A percentile compares a stretch with the other conserved stretches of the same genome.
phyloP scores from a whole-genome alignment of 1,284 basidiomycete genomes.

The Tilletiaria anomala region DNA sequence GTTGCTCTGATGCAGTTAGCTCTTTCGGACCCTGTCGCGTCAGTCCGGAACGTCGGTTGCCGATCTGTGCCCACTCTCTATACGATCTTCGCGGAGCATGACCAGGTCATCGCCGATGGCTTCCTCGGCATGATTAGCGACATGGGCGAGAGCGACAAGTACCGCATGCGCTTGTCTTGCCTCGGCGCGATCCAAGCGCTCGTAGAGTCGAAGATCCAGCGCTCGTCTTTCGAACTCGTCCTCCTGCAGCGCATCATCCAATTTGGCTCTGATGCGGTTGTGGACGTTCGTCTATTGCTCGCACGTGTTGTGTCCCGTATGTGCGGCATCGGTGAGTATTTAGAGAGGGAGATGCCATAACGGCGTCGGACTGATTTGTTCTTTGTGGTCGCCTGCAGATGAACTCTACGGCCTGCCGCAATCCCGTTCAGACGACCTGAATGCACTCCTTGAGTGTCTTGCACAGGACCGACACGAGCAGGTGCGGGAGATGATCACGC shows the following conservation, averaged over 20 bases:
- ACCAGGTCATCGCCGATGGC: conserved; percentile 23
- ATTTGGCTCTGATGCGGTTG: conserved; percentile 56
- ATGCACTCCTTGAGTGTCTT: conserved; percentile 20
- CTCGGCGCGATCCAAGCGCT: conserved; percentile 22
- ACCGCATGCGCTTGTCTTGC: conserved; percentile 29
- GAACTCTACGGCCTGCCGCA: conserved; percentile 31
- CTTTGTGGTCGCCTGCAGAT: conserved; percentile 5
- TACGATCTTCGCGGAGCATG: conserved; percentile 21
- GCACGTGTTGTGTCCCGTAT: conserved; percentile 54
- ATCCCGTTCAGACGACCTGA: conserved; percentile 16
- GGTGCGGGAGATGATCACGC: conserved; percentile 19
- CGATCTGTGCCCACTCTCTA: conserved; percentile 43
- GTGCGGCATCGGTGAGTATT: conserved; percentile 41
- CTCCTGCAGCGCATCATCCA: conserved; percentile 51
- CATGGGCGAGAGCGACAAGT: conserved; percentile 22
- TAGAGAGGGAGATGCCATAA: neutral
- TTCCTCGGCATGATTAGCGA: conserved; percentile 35
- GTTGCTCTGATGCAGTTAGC: conserved; percentile 50
- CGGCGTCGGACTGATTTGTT: neutral
- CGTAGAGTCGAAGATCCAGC: conserved; percentile 17
- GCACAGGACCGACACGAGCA: conserved; percentile 16
- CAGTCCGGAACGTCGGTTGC: conserved; percentile 66
- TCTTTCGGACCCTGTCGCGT: conserved; percentile 63
- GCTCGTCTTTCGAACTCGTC: conserved; percentile 46
- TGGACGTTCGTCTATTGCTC: conserved; percentile 74